Evolutionary conservation across 2,329 filamentous ascomycete genomes (phyloP).

Genomic region (Phoma sp.): DNA sequence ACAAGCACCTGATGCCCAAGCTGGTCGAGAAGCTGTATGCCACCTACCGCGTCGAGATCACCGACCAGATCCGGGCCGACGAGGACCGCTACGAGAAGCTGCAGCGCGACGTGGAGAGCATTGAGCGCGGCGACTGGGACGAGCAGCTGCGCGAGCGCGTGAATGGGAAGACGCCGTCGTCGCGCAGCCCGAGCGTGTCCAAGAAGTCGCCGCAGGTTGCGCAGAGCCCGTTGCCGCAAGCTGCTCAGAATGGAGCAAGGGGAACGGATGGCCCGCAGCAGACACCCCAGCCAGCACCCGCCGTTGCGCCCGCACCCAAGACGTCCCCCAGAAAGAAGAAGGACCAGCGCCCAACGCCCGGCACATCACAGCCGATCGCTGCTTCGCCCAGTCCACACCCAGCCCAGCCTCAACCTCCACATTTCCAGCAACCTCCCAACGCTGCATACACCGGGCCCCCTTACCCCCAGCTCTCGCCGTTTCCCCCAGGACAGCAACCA

Average conservation of each 20-base stretch:
- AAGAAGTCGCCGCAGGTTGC: slow-evolving; percentile 35
- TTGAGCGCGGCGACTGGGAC: slow-evolving; percentile 68
- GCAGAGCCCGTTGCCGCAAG: slow-evolving; percentile 19
- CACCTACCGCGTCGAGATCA: slow-evolving; percentile 73
- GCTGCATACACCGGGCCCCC: slow-evolving; percentile 40
- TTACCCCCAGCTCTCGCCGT: slow-evolving; percentile 50
- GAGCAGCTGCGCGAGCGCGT: slow-evolving; percentile 46
- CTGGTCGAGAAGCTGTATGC: slow-evolving; percentile 78
- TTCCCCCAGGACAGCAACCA: slow-evolving; percentile 44
- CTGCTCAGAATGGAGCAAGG: slow-evolving; percentile 18
- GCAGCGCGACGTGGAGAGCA: slow-evolving; percentile 71
- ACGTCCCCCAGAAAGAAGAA: slow-evolving; percentile 42
- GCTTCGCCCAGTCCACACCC: slow-evolving; percentile 24
- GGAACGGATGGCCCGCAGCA: slow-evolving; percentile 15
- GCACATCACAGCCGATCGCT: slow-evolving; percentile 28
- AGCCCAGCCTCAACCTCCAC: slow-evolving; percentile 19
- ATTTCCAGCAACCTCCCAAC: slow-evolving; percentile 34
- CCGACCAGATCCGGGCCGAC: slow-evolving; percentile 75
- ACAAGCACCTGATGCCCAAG: slow-evolving; percentile 72
- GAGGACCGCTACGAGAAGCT: slow-evolving; percentile 72
- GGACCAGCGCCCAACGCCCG: slow-evolving; percentile 23
- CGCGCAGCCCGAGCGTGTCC: slow-evolving; percentile 34
- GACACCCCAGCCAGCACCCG: slow-evolving; percentile 16
- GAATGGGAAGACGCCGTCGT: slow-evolving; percentile 29
- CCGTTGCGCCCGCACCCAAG: slow-evolving; percentile 17